Evolutionary conservation across 805 yeast species (phyloP).

Genomic region (Yamadazyma ubonensis): DNA sequence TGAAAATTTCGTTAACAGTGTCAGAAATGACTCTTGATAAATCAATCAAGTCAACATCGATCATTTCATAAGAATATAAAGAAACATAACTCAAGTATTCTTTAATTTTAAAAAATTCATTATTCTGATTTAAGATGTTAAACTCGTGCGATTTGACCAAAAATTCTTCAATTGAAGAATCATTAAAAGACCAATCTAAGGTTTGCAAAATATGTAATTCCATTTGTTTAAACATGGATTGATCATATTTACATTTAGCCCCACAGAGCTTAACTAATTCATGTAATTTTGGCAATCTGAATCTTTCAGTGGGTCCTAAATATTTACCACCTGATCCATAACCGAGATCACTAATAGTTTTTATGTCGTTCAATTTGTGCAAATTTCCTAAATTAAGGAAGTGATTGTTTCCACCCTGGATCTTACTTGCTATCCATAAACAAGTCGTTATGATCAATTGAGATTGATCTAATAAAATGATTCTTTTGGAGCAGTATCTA

Average conservation of each 20-base stretch:
- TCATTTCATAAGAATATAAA: conserved; percentile 46
- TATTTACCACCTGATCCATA: conserved; percentile 57
- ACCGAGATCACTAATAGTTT: conserved; percentile 39
- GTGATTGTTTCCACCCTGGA: conserved; percentile 73
- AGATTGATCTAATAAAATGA: conserved; percentile 80
- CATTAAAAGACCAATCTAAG: conserved; percentile 65
- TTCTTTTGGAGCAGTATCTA: conserved; percentile 84
- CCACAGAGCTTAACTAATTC: conserved; percentile 76
- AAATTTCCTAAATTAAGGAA: conserved; percentile 46
- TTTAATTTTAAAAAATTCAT: conserved; percentile 46
- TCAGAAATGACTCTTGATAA: conserved; percentile 32
- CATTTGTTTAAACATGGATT: conserved; percentile 61
- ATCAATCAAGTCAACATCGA: conserved; percentile 31
- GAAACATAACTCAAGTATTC: conserved; percentile 50
- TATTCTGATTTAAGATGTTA: conserved; percentile 19
- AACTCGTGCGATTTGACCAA: conserved; percentile 35
- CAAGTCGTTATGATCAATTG: conserved; percentile 91
- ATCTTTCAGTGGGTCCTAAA: conserved; percentile 70
- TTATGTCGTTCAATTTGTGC: conserved; percentile 21
- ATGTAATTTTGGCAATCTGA: conserved; percentile 67
- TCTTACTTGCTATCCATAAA: conserved; percentile 88
- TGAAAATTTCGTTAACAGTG: conserved; percentile 30
- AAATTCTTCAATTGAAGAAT: conserved; percentile 50
- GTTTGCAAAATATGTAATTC: conserved; percentile 43
- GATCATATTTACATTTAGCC: conserved; percentile 51